Evolutionary conservation across 176 grass and related monocot genomes (phyloP).

Genomic region (Elaeis guineensis): DNA sequence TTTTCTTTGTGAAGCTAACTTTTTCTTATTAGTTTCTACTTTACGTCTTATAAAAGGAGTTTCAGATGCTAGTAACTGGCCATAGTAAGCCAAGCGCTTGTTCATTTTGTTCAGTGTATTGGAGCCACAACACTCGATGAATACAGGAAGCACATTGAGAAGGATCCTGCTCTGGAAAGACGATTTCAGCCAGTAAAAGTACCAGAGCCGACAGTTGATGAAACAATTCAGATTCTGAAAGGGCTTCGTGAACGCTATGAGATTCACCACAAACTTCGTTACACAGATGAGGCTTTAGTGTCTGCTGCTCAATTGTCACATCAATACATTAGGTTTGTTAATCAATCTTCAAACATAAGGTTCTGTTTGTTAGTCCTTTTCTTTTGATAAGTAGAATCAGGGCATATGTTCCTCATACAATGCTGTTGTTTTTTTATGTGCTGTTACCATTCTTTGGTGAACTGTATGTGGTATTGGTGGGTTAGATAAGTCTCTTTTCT

Average conservation of each 20-base stretch:
- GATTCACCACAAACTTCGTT: slow-evolving; percentile 89
- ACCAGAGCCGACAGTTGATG: slow-evolving; percentile 90
- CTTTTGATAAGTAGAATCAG: background rate
- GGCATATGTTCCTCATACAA: too few relatives aligned
- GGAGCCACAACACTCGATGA: slow-evolving; percentile 93
- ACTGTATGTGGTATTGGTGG: too few relatives aligned
- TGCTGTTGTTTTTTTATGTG: too few relatives aligned
- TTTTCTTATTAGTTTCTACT: too few relatives aligned
- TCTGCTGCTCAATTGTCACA: slow-evolving; percentile 74
- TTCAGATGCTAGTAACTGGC: too few relatives aligned
- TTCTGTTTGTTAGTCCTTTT: slow-evolving; percentile 3
- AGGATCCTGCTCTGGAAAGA: slow-evolving; percentile 89
- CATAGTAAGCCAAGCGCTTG: too few relatives aligned
- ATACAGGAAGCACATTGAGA: slow-evolving; percentile 92
- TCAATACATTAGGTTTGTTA: slow-evolving; percentile 78
- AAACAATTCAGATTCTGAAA: slow-evolving; percentile 85
- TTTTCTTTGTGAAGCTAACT: too few relatives aligned
- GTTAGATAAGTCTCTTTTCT: too few relatives aligned
- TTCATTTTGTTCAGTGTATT: slow-evolving; percentile 53
- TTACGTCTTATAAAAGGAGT: too few relatives aligned
- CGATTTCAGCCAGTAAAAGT: slow-evolving; percentile 96
- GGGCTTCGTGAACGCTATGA: slow-evolving; percentile 84
- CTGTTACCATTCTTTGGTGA: too few relatives aligned
- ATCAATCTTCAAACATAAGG: too few relatives aligned
- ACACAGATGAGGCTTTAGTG: slow-evolving; percentile 71